phyloP scores from a whole-genome alignment of 139 green algal species.

The Zygnema circumcarinatum region DNA sequence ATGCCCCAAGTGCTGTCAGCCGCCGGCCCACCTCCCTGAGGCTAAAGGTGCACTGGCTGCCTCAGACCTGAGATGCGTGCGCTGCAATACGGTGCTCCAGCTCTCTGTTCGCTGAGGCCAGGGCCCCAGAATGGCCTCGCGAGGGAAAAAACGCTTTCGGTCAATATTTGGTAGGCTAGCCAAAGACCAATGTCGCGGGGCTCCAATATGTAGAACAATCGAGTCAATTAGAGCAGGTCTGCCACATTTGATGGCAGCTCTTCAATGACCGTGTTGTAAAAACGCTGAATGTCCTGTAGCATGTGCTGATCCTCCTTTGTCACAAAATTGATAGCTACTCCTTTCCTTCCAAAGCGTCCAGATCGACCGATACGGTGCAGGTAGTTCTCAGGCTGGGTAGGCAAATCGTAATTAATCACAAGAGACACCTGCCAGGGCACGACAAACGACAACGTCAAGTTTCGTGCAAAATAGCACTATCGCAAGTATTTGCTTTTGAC shows the following conservation, averaged over 20 bases:
- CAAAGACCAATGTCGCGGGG: not conserved
- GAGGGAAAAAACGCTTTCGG: not conserved
- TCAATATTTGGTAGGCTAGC: not conserved
- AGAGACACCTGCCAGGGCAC: constrained; percentile 85
- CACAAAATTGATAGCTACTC: constrained; percentile 99
- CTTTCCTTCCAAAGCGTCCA: constrained; percentile 95
- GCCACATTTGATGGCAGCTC: constrained; percentile 97
- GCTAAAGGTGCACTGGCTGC: not conserved
- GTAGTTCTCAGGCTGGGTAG: constrained; percentile 99
- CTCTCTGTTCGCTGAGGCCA: not conserved
- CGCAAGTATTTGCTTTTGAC: not conserved
- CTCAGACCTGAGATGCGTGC: not conserved
- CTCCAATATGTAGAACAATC: not conserved
- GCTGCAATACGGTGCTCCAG: not conserved
- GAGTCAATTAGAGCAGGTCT: constrained; percentile 81
- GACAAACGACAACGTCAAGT: not conserved
- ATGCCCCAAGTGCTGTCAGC: too few species aligned
- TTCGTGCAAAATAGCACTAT: not conserved
- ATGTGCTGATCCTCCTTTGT: constrained; percentile 92
- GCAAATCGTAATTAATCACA: constrained; percentile 99
- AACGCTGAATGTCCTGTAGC: constrained; percentile 96
- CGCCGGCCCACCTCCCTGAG: not conserved
- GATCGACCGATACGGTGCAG: constrained; percentile 96
- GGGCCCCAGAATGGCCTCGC: not conserved
- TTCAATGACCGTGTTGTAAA: constrained; percentile 99